These are phyloP conservation scores for Luvunga scandens DNA, from an alignment of 345 rosid species.

Conservation along the genomic window DNA sequence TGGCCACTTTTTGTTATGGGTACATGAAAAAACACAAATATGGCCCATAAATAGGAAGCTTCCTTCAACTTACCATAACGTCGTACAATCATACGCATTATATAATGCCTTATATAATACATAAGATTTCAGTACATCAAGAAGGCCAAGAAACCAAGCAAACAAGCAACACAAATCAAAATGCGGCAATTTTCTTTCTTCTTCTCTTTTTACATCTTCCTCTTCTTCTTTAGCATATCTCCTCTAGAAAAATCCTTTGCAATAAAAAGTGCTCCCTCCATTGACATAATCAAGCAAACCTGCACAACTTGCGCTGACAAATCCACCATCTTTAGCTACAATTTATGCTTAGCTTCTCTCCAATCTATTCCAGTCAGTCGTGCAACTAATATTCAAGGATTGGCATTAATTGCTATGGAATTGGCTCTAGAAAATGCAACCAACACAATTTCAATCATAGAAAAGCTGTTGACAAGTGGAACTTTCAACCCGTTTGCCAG, in stretches of 20 bases:
- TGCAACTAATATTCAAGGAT: conserved; percentile 46
- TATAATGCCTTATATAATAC: neutral
- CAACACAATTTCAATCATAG: conserved; percentile 37
- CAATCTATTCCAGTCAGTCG: conserved; percentile 41
- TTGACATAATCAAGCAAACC: conserved; percentile 38
- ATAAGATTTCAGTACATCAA: neutral
- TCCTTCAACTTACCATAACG: neutral
- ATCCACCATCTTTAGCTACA: conserved; percentile 32
- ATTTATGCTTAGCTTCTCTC: conserved; percentile 44
- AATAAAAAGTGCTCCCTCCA: neutral
- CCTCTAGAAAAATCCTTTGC: neutral
- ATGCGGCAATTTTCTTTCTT: conserved; percentile 16
- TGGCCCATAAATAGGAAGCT: conserved; percentile 8
- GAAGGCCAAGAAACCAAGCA: neutral
- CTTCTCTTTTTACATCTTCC: neutral
- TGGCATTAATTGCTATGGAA: conserved; percentile 50
- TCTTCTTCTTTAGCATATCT: conserved; percentile 12
- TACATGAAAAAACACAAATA: neutral
- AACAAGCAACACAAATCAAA: neutral
- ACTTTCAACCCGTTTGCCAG: conserved; percentile 24
- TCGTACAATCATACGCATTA: neutral
- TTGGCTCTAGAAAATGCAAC: conserved; percentile 59
- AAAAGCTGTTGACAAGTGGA: conserved; percentile 25
- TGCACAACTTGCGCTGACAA: conserved; percentile 41
- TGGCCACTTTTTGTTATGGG: neutral